Conservation (phyloP, 2,329 filamentous ascomycete species). For the Fusarium sp. region DNA sequence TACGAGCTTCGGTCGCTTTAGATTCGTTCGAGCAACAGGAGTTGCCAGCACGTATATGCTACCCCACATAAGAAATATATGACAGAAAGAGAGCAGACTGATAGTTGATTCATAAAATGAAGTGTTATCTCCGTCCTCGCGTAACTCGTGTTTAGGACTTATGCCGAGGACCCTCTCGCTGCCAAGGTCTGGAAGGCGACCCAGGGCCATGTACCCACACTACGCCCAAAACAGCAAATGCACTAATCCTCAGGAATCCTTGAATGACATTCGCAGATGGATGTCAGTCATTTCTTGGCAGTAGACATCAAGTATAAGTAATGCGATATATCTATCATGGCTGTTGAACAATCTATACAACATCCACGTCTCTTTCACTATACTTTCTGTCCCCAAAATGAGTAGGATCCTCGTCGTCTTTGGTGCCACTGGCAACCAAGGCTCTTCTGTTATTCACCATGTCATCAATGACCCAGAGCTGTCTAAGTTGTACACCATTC, state of each 20-base stretch:
- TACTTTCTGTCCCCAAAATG: background rate
- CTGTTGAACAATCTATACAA: background rate
- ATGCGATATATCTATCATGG: background rate
- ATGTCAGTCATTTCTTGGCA: background rate
- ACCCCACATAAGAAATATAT: no score
- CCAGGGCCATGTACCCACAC: no score
- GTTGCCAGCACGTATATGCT: no score
- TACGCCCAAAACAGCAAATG: background rate
- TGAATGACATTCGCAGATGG: no score
- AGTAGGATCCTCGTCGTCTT: background rate
- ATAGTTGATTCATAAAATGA: no score
- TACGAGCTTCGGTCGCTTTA: no score
- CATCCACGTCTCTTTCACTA: background rate
- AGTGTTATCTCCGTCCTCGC: no score
- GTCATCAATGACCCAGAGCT: background rate
- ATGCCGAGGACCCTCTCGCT: no score
- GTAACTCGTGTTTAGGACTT: no score
- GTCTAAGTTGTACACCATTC: background rate
- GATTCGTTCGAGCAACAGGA: no score
- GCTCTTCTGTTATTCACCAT: background rate
- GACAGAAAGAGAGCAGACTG: no score
- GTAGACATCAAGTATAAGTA: background rate
- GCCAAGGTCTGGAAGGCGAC: no score
- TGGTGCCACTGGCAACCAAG: background rate
- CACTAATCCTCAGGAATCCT: background rate